Conservation (phyloP, 2,329 filamentous ascomycete genomes). For the Colletotrichum chlorophyti region DNA sequence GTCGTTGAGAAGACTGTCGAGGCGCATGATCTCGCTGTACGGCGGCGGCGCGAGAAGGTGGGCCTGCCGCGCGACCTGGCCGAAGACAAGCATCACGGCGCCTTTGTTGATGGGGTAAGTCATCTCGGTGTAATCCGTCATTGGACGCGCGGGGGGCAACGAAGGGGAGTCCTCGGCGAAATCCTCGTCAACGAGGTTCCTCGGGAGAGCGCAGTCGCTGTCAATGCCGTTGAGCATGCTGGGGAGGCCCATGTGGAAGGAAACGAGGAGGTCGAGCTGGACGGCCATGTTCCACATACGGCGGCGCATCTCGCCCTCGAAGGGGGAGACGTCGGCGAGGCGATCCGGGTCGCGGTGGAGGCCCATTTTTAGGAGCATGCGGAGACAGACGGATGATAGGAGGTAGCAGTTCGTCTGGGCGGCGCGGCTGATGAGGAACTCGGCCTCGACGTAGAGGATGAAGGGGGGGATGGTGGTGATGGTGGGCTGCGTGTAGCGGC, state of each 20-base stretch:
- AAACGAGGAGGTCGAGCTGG: conserved; percentile 69
- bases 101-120: conserved; percentile 62
- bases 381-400: conserved; percentile 55
- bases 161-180: conserved; percentile 61
- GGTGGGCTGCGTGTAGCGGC: conserved; percentile 58
- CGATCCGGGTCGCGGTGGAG: conserved; percentile 62
- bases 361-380: conserved; percentile 65
- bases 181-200: conserved; percentile 71
- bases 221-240: conserved; percentile 70
- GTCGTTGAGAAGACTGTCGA: conserved; percentile 54
- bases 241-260: conserved; percentile 73
- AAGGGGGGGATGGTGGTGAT: conserved; percentile 57
- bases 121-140: conserved; percentile 65
- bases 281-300: conserved; percentile 60
- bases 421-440: conserved; percentile 58
- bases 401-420: conserved; percentile 62
- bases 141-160: conserved; percentile 63
- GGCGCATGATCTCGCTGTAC: conserved; percentile 55
- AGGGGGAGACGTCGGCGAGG: conserved; percentile 56
- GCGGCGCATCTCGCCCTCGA: conserved; percentile 61
- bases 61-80: conserved; percentile 55
- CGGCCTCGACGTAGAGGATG: conserved; percentile 58
- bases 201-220: conserved; percentile 66
- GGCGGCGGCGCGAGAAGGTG: conserved; percentile 54
- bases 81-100: conserved; percentile 54